A percentile compares a stretch with the other conserved stretches of the same genome.
phyloP scores from a whole-genome alignment of 495 filamentous ascomycete genomes.

The Letharia columbiana region DNA sequence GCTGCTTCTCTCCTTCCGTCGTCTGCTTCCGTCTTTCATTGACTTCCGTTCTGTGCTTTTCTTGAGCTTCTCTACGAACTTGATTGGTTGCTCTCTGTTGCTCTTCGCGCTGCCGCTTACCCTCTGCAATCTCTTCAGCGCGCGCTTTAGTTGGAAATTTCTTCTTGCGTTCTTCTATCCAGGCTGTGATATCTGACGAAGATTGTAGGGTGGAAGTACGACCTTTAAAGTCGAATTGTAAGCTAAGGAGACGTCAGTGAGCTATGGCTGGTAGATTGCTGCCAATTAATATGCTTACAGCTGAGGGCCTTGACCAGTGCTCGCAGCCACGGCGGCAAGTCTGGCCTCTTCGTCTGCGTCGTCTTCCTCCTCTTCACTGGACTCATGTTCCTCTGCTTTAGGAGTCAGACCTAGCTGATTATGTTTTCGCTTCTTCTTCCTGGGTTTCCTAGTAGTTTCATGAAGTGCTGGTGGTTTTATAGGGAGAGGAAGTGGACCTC shows the following conservation, averaged over 20 bases:
- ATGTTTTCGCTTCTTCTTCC: conserved; percentile 70
- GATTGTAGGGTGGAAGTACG: conserved; percentile 41
- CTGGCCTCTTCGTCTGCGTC: conserved; percentile 60
- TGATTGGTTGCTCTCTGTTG: conserved; percentile 11
- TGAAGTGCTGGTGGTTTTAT: conserved; percentile 52
- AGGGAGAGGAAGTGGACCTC: conserved; percentile 39
- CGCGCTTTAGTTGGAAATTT: conserved; percentile 60
- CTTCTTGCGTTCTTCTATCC: conserved; percentile 71
- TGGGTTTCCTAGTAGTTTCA: conserved; percentile 37
- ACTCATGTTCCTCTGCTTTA: conserved; percentile 60
- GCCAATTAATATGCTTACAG: conserved; percentile 31
- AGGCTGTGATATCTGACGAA: conserved; percentile 62
- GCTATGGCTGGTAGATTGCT: conserved; percentile 15
- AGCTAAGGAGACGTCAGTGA: conserved; percentile 21
- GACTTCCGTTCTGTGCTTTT: conserved; percentile 20
- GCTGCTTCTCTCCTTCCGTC: conserved; percentile 24
- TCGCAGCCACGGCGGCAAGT: conserved; percentile 33
- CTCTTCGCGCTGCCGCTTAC: conserved; percentile 12
- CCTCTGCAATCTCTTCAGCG: conserved; percentile 14
- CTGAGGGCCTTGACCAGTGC: conserved; percentile 28
- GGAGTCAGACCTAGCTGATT: conserved; percentile 78
- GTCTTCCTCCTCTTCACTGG: conserved; percentile 63
- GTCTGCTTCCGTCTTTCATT: conserved; percentile 29
- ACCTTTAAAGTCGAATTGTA: conserved; percentile 40
- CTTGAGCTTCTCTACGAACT: conserved; percentile 14